These are phyloP conservation scores for Dissophora ornata DNA, from an alignment of 192 early-diverging fungal genomes.

Conservation along the genomic window DNA sequence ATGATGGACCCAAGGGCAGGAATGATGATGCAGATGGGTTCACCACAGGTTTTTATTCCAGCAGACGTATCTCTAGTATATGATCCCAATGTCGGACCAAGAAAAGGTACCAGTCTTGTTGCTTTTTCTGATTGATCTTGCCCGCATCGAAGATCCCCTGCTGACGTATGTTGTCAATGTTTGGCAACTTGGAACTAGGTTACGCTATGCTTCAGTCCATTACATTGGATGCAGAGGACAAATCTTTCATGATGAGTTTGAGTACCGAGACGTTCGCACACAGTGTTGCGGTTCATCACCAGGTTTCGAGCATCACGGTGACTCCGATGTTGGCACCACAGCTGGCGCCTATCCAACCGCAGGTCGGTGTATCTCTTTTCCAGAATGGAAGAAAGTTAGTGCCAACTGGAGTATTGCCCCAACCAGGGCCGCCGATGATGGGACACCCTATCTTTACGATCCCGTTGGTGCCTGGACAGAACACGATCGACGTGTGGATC, in stretches of 20 bases:
- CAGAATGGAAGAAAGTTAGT: constrained; percentile 49
- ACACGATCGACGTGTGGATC: constrained; percentile 54
- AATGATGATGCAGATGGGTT: not conserved
- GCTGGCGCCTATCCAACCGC: constrained; percentile 40
- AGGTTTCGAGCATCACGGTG: constrained; percentile 31
- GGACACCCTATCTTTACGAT: constrained; percentile 46
- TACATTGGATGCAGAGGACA: constrained; percentile 46
- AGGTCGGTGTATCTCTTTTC: constrained; percentile 46
- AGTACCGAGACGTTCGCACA: constrained; percentile 33
- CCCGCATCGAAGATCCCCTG: not conserved
- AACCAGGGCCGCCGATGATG: constrained; percentile 26
- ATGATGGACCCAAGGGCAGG: constrained; percentile 22
- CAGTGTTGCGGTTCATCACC: constrained; percentile 37
- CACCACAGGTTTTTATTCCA: constrained; percentile 9
- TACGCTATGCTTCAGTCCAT: constrained; percentile 50
- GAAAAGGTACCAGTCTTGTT: constrained; percentile 27
- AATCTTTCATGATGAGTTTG: constrained; percentile 55
- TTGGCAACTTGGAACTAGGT: too few relatives aligned
- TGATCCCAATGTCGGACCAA: constrained; percentile 36
- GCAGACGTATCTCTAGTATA: constrained; percentile 29
- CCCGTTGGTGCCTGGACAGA: constrained; percentile 27
- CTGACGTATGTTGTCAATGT: too few relatives aligned
- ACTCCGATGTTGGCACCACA: constrained; percentile 38
- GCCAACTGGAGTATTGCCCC: constrained; percentile 20
- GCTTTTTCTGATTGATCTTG: not conserved